Conservation (phyloP, 495 filamentous ascomycete genomes). For the Pseudomonodictys pantanalensis region DNA sequence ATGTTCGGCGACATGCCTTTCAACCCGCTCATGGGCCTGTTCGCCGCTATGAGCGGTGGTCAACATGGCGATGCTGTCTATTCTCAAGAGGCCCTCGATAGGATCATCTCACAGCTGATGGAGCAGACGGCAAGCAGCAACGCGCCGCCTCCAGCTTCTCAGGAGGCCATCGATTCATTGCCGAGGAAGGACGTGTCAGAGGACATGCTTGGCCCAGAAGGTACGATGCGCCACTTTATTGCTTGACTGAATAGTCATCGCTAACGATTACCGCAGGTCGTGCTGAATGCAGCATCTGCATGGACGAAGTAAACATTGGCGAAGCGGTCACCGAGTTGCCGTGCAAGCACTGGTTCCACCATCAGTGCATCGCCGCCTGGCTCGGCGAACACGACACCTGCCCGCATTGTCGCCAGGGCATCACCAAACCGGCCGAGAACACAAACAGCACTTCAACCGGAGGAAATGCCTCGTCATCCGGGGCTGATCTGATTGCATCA, state of each 20-base stretch:
- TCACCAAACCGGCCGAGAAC: conserved; percentile 39
- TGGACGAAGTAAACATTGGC: conserved; percentile 74
- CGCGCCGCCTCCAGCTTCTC: conserved; percentile 78
- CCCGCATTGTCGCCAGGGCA: conserved; percentile 78
- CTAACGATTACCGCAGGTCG: conserved; percentile 56
- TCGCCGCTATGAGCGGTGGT: conserved; percentile 50
- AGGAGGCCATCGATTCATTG: conserved; percentile 67
- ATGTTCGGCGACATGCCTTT: conserved; percentile 1
- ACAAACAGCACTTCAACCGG: neutral
- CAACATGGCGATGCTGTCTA: conserved; percentile 83
- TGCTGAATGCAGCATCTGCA: conserved; percentile 89
- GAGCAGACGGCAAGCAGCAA: conserved; percentile 71
- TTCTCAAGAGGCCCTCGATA: conserved; percentile 84
- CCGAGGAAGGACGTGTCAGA: conserved; percentile 63
- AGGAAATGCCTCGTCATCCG: conserved; percentile 1
- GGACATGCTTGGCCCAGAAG: conserved; percentile 68
- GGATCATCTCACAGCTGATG: conserved; percentile 82
- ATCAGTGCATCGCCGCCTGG: conserved; percentile 73
- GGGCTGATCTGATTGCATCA: neutral
- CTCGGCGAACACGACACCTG: conserved; percentile 85
- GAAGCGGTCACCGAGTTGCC: conserved; percentile 77
- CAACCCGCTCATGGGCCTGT: conserved; percentile 38
- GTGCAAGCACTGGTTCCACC: conserved; percentile 92
- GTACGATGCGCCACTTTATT: too few relatives aligned
- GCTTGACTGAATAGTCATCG: too few relatives aligned